Evolutionary conservation across 768 basidiomycete genomes (phyloP).

Genomic region (Solioccasus polychromus): DNA sequence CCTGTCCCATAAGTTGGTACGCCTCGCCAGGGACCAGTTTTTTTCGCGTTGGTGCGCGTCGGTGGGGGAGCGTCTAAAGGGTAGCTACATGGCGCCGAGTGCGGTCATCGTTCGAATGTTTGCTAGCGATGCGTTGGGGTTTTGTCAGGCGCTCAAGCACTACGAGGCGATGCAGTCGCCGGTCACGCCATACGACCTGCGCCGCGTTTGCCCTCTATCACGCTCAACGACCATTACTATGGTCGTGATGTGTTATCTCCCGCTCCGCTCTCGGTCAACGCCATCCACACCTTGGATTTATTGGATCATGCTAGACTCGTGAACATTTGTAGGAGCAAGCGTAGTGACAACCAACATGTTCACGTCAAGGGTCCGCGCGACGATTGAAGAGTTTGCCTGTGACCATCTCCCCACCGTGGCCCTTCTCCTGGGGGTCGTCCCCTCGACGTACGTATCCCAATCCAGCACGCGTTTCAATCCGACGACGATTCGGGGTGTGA

Average conservation of each 20-base stretch:
- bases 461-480: constrained; percentile 31
- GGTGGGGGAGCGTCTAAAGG: constrained; percentile 9
- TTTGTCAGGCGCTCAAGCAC: constrained; percentile 26
- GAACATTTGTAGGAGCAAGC: constrained; percentile 32
- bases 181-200: constrained; percentile 19
- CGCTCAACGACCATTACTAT: constrained; percentile 25
- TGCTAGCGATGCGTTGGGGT: constrained; percentile 27
- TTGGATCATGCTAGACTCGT: constrained; percentile 30
- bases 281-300: constrained; percentile 34
- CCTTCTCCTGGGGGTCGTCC: constrained; percentile 26
- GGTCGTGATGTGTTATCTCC: constrained; percentile 6
- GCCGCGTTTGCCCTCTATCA: constrained; percentile 24
- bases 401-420: constrained; percentile 28
- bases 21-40: constrained; percentile 20
- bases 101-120: constrained; percentile 28
- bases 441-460: constrained; percentile 23
- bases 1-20: constrained; percentile 14
- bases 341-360: constrained; percentile 8
- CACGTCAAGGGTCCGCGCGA: too few species aligned
- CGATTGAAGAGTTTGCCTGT: constrained; percentile 26
- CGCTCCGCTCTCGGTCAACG: constrained; percentile 30
- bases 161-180: constrained; percentile 1
- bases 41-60: constrained; percentile 31
- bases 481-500: not conserved
- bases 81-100: not conserved